Evolutionary conservation across 768 basidiomycete genomes (phyloP).

Genomic region (Mycena galericulata): DNA sequence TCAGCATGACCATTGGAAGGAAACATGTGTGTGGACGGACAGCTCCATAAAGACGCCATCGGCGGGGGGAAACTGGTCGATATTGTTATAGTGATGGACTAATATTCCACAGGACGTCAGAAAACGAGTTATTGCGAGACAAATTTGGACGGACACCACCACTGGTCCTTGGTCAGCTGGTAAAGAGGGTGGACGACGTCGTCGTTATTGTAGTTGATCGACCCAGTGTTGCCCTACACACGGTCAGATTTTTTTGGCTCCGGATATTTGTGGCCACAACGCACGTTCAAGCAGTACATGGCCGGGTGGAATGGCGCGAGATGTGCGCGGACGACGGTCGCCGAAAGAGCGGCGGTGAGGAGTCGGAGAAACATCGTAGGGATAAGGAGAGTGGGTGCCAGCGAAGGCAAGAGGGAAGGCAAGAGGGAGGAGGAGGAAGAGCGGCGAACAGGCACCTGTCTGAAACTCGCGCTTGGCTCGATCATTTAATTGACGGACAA

Average conservation of each 20-base stretch:
- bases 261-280: conserved; percentile 27
- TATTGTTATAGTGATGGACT: conserved; percentile 53
- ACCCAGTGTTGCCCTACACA: conserved; percentile 45
- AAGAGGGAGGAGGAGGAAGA: too few relatives aligned
- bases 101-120: conserved; percentile 15
- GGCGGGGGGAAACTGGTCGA: conserved; percentile 56
- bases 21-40: conserved; percentile 42
- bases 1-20: neutral
- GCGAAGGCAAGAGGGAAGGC: conserved; percentile 19
- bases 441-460: too few relatives aligned
- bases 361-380: conserved; percentile 26
- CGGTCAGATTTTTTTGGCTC: neutral
- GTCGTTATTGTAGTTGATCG: conserved; percentile 52
- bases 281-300: conserved; percentile 62
- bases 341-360: conserved; percentile 22
- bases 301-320: conserved; percentile 55
- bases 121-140: neutral
- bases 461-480: too few relatives aligned
- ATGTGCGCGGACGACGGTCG: conserved; percentile 50
- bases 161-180: conserved; percentile 52
- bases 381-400: conserved; percentile 28
- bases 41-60: conserved; percentile 56
- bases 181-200: conserved; percentile 57
- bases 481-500: too few relatives aligned
- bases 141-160: conserved; percentile 56